phyloP scores from a whole-genome alignment of 345 rosid genomes.

The Angophora floribunda region DNA sequence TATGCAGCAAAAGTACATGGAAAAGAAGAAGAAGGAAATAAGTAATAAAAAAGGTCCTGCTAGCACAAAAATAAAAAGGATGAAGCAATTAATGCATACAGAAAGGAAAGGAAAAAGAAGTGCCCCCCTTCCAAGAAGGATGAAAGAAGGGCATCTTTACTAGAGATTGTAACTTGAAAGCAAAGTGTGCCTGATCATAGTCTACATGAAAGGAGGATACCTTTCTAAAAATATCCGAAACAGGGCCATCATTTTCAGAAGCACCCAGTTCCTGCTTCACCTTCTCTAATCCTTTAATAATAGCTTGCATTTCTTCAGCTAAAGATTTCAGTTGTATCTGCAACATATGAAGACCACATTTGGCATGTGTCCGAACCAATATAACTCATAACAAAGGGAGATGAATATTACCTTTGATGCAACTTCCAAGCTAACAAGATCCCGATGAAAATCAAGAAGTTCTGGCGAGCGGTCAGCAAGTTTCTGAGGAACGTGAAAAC shows the following conservation, averaged over 20 bases:
- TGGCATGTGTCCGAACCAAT: neutral
- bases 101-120: neutral
- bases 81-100: neutral
- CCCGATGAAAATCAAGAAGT: conserved; percentile 76
- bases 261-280: conserved; percentile 79
- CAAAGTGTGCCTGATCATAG: neutral
- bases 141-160: neutral
- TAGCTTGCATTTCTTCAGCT: conserved; percentile 99
- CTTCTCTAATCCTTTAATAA: conserved; percentile 91
- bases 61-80: neutral
- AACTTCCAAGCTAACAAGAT: conserved; percentile 77
- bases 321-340: conserved; percentile 95
- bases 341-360: conserved; percentile 5
- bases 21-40: neutral
- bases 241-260: conserved; percentile 92
- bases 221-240: conserved; percentile 80
- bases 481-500: conserved; percentile 31
- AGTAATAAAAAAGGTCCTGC: neutral
- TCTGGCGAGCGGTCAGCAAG: conserved; percentile 69
- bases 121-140: neutral
- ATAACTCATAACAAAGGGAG: neutral
- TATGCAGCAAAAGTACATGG: neutral
- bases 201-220: conserved; percentile 15
- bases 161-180: neutral
- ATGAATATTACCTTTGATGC: conserved; percentile 64